These are phyloP conservation scores for Blastocystis sp. DNA, from an alignment of 352 stramenopile genomes.

Conservation along the genomic window DNA sequence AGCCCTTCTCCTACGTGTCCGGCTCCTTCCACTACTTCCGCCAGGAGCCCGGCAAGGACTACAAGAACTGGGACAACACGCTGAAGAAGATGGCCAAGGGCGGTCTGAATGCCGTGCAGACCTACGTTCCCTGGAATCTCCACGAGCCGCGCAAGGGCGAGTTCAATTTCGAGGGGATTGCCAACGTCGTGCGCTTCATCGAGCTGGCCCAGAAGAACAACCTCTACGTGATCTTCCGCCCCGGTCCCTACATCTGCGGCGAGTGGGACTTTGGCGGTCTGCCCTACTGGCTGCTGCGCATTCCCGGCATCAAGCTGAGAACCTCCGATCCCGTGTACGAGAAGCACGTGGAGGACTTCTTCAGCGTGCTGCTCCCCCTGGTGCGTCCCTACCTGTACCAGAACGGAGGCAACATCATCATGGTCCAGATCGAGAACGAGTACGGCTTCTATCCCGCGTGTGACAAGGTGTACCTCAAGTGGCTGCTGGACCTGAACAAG, in stretches of 20 bases:
- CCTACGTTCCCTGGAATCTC: conserved; percentile 75
- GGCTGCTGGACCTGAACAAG: conserved; percentile 69
- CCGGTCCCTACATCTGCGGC: conserved; percentile 76
- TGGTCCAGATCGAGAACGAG: conserved; percentile 79
- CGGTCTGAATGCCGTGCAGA: conserved; percentile 75
- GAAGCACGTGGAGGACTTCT: conserved; percentile 73
- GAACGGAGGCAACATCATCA: conserved; percentile 76
- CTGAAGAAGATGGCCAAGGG: conserved; percentile 70
- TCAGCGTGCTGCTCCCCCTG: conserved; percentile 71
- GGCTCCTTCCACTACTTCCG: conserved; percentile 71
- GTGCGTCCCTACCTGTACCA: conserved; percentile 72
- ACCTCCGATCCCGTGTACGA: conserved; percentile 73
- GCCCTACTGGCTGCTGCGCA: conserved; percentile 74
- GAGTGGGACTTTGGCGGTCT: conserved; percentile 78
- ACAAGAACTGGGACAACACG: conserved; percentile 69
- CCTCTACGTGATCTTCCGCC: conserved; percentile 76
- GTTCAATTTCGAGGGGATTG: conserved; percentile 71
- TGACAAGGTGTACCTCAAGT: conserved; percentile 70
- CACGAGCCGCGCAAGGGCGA: conserved; percentile 73
- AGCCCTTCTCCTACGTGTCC: conserved; percentile 69
- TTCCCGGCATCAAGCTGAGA: conserved; percentile 73
- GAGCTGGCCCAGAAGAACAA: conserved; percentile 67
- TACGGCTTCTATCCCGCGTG: conserved; percentile 72
- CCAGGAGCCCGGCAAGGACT: conserved; percentile 59
- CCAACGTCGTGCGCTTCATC: conserved; percentile 70